Evolutionary conservation across 1,284 basidiomycete genomes (phyloP), one percentile per base, ranked within the genome.

Genomic region (Pisolithus thermaeus): DNA sequence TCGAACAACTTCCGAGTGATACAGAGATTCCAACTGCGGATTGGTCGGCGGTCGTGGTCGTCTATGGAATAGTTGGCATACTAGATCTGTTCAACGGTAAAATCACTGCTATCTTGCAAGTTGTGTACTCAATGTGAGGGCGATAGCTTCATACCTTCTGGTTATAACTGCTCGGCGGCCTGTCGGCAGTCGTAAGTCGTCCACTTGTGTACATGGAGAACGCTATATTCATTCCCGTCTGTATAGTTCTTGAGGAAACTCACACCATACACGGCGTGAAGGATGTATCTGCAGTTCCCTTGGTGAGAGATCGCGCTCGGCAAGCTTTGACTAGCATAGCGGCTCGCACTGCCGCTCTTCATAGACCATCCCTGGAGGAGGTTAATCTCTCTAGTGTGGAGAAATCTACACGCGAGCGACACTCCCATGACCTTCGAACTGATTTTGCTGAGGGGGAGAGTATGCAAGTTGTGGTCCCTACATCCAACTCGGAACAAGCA

Each of bases 31-130:
- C 56, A n/a, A 63, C 63, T 14, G 55, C 68, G 25, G 72, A 78
- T 59, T 88, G 84, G 83, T 61, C 68, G 7, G 73, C 77, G 11
- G 68, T 73, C 53, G 77, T 79, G 37, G 65, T 87, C 38, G 75
- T 87, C 12, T 84, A 87, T 64, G 88, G 88, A 9, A 76, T 91
- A 55, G 69, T 90, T 41, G 87, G 87, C 4, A 71, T 86, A 18
- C 61, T 90, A 56, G 79, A 83, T 55, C 68, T 91, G 30, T 87
- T 81, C 62, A 76, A 81, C 59, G 79, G 88, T 89, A 68, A 40
- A 20, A 44, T 18, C n/a, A 47, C 41, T 52, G 44, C 23, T 46
- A 9, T 39, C 42, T 27, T 44, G 30, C 27, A 14, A 49, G 45
- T 18, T 18, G 46, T 20, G 38, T 18, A 12, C 35, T 38, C 43